Conservation (phyloP, 1,284 basidiomycete species). For the Sphaerobolus stellatus region DNA sequence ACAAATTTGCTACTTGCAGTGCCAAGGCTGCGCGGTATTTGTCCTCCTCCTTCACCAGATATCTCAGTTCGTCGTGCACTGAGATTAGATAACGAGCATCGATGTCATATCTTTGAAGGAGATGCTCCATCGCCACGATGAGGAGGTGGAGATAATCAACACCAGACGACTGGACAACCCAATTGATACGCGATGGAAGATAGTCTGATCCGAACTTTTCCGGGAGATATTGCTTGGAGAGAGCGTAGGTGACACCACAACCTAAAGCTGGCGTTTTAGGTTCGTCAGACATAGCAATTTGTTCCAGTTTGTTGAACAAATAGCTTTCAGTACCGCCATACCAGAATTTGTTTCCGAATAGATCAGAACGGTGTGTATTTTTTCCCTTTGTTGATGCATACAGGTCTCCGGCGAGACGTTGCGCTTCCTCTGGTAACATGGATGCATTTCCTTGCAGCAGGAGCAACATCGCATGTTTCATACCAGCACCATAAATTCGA, state of each 20-base stretch:
- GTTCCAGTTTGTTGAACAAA: constrained; percentile 99
- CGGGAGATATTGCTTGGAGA: constrained; percentile 87
- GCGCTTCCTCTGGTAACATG: constrained; percentile 79
- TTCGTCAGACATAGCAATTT: constrained; percentile 85
- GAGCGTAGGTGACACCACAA: constrained; percentile 90
- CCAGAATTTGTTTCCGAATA: constrained; percentile 88
- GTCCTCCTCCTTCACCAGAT: constrained; percentile 88
- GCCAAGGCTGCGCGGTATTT: constrained; percentile 88
- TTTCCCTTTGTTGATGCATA: constrained; percentile 95
- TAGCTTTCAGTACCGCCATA: constrained; percentile 96
- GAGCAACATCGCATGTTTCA: constrained; percentile 89
- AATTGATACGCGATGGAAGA: constrained; percentile 97
- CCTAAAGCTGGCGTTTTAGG: constrained; percentile 93
- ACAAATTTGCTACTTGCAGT: constrained; percentile 92
- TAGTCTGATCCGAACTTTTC: constrained; percentile 80
- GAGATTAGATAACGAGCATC: constrained; percentile 93
- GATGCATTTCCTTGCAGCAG: constrained; percentile 84
- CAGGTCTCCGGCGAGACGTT: constrained; percentile 79
- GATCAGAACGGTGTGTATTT: constrained; percentile 68
- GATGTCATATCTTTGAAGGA: constrained; percentile 81
- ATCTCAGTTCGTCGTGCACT: constrained; percentile 96
- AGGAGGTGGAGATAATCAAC: constrained; percentile 98
- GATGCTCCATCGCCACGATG: constrained; percentile 93
- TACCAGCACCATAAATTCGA: constrained; percentile 96
- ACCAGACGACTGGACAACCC: constrained; percentile 98